Evolutionary conservation across 1,139 yeast species (phyloP).

Genomic region (Sugiyamaella paludigena): DNA sequence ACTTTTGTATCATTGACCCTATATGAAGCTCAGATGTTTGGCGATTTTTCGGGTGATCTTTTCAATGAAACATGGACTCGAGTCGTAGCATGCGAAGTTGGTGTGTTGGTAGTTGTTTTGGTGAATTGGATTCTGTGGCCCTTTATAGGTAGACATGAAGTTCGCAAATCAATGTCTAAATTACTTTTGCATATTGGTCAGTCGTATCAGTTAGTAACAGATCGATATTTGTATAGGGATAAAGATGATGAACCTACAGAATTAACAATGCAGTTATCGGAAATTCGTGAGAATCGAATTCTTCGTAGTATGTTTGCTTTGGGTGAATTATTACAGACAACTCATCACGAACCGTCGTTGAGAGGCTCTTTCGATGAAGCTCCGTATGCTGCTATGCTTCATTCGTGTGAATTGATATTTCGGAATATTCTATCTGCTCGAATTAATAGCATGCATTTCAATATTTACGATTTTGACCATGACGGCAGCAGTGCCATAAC

Average conservation of each 20-base stretch:
- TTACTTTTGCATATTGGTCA: constrained; percentile 45
- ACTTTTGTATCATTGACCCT: constrained; percentile 41
- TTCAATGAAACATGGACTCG: constrained; percentile 41
- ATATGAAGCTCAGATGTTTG: constrained; percentile 18
- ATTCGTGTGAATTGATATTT: constrained; percentile 42
- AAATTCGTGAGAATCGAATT: constrained; percentile 49
- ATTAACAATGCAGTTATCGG: constrained; percentile 44
- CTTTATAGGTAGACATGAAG: constrained; percentile 45
- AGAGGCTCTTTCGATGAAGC: constrained; percentile 30
- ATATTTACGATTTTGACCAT: constrained; percentile 45
- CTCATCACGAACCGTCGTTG: constrained; percentile 41
- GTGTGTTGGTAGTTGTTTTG: constrained; percentile 40
- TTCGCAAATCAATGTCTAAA: constrained; percentile 42
- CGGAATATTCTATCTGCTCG: constrained; percentile 49
- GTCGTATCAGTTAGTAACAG: constrained; percentile 48
- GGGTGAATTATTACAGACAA: constrained; percentile 39
- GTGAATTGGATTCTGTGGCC: constrained; percentile 52
- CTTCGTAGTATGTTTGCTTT: constrained; percentile 44
- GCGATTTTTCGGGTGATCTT: constrained; percentile 16
- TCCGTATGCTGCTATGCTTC: constrained; percentile 35
- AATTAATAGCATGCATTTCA: constrained; percentile 47
- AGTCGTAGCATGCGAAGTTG: constrained; percentile 42
- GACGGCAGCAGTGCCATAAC: constrained; percentile 31
- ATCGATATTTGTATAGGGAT: constrained; percentile 49
- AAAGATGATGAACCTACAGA: constrained; percentile 47